Evolutionary conservation across 2,329 filamentous ascomycete species (phyloP), one percentile per base, ranked within the genome.

Genomic region (Colletotrichum magnum): DNA sequence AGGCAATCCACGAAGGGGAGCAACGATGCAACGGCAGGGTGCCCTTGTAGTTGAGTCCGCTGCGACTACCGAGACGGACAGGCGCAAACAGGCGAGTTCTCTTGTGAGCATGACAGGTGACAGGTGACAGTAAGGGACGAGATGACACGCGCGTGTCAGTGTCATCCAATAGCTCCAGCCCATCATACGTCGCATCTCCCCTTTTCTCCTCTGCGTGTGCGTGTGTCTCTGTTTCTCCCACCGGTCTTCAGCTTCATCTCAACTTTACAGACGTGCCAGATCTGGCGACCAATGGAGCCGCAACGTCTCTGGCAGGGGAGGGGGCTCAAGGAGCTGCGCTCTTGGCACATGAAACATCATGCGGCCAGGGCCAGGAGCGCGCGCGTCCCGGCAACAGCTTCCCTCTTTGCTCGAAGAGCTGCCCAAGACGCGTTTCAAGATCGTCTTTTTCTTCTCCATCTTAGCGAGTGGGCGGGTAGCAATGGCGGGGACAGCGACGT

Each of bases 261-360:
- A 53, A 58, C 65, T 54, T 39, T 47, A 13, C 15, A 9, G n/a
- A 47, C 47, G 64, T 51, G 28, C 47, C 51, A 52, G 58, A 48
- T 41, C 43, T 51, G 43, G n/a, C 48, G 41, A 26, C 18, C 50
- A 56, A 36, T 48, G 48, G 39, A 67, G 58, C 64, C 50, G 58
- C 58, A 67, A 50, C 24, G 41, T 18, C 13, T 18, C 28, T 6
- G 39, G 32, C 26, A 53, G 24, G 21, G 36, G 18, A 15, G 24
- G 6, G 16, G 9, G 52, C 39, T 12, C 2, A 47, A 12, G 9
- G 18, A 53, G 28, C 16, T 39, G 21, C 28, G 21, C n/a, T 57
- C 65, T 68, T 65, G 65, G 61, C 60, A 68, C 18, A 39, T 65
- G 65, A 68, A 68, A 68, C 65, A 59, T 53, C 39, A 65, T 48